Base-by-base conservation (phyloP, 352 stramenopile genomes). In the Pythium sukuiense region DNA sequence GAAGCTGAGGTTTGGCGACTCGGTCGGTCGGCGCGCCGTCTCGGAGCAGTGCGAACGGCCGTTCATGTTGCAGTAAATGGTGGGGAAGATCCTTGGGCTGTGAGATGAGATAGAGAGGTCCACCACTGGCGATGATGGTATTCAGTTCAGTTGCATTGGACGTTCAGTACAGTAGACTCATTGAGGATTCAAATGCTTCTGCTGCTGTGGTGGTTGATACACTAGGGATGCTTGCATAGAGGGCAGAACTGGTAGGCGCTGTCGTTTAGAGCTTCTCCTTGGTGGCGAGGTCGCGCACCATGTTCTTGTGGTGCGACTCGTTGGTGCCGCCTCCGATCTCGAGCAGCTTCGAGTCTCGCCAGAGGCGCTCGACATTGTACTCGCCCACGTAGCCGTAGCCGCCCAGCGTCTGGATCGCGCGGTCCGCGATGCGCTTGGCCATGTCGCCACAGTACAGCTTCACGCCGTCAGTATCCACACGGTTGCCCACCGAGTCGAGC, bases 271-370 rank as follows among this genome's bases (percentile, higher is more conserved):
- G 61, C 48, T 70, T 63, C 37, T 74, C 55, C 57, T 76, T 75
- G 26, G 56, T 60, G 26, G 77, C 76, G 52, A 95, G 76, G 70
- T 95, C 85, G 50, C 85, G 85, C 63, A 89, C 89, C 93, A 99
- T 99, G 76, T 99, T 99, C 79, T 99, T 99, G 77, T 99, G 95
- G 73, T 99, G 97, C 52, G 93, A 98, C 79, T 99, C 97, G 69
- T 99, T 98, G 26, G 97, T 99, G 57, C 98, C 98, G 57, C 97
- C 98, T 52, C 98, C 98, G 74, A 99, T 99, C 83, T 99, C 98
- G n/a, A 99, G 78, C 56, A 99, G 76, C 79, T 99, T 99, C 13
- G 97, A 93, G 90, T 99, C 98, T 61, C 97, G 87, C 97, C 97
- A 99, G 2, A 99, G 81, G 54, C 97, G 83, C 83, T 99, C 97